Conservation (phyloP, 257 asterid genomes). For the Fraxinus pennsylvanica region DNA sequence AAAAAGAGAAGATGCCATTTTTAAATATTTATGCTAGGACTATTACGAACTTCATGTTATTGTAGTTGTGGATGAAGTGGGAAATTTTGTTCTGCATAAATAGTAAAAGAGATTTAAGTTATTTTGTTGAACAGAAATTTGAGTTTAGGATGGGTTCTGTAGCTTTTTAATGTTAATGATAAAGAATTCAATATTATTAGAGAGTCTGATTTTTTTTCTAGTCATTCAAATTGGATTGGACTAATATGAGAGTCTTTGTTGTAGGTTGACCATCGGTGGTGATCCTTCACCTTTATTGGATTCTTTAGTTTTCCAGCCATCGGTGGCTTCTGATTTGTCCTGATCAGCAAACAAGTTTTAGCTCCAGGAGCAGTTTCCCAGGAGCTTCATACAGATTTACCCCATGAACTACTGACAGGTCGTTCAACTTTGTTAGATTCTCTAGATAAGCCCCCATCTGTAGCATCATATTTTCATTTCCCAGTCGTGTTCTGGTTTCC, state of each 20-base stretch:
- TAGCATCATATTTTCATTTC: constrained; percentile 6
- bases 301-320: constrained; percentile 18
- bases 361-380: constrained; percentile 41
- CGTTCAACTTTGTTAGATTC: constrained; percentile 28
- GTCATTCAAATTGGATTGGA: too few species aligned
- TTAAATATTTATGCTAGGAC: neutral
- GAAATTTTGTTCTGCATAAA: too few species aligned
- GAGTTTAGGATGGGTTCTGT: neutral
- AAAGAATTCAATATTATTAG: too few species aligned
- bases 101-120: neutral
- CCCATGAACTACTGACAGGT: constrained; percentile 31
- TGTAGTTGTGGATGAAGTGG: neutral
- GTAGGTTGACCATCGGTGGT: constrained; percentile 4
- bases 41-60: neutral
- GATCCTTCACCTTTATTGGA: constrained; percentile 29
- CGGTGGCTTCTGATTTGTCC: constrained; percentile 23
- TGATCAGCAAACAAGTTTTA: constrained; percentile 29
- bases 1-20: neutral
- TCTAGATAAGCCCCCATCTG: constrained; percentile 13
- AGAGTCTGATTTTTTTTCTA: too few species aligned
- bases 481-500: constrained; percentile 28
- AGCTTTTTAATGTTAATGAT: neutral
- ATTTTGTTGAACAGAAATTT: neutral
- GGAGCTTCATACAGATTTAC: constrained; percentile 39
- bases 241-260: too few species aligned